Base-by-base conservation (phyloP, 108 stramenopile genomes). In the Cyclotella baltica region DNA sequence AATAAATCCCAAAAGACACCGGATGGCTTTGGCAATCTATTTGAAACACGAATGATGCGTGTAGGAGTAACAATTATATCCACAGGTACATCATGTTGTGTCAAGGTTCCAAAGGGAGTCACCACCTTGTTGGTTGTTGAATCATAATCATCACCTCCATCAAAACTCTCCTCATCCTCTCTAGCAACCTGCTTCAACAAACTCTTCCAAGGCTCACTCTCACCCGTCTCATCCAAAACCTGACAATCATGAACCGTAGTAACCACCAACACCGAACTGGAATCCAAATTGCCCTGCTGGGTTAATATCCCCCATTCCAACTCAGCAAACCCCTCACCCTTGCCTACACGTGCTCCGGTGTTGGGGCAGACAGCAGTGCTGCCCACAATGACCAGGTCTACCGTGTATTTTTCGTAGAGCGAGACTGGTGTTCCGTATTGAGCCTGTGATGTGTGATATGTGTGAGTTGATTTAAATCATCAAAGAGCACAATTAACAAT, bases 271-370 rank as follows among this genome's bases (percentile, higher is more conserved):
- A 77, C 81, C 11, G 72, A 86, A 0, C 30, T 28, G 4, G 88
- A 76, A 74, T 89, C 87, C 33, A 91, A 61, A 79, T 91, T 91
- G 6, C 88, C 88, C 77, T 86, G 85, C 19, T 80, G 72, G 4
- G 87, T 73, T 27, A 91, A 73, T 59, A 91, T 91, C 0, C 90
- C 90, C 90, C 90, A 91, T 72, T 91, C 90, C n/a, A 91, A 48
- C 70, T 91, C 90, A 22, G 90, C 90, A 69, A 91, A 91, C 1
- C 90, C 90, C 70, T 89, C 90, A 29, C 90, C 90, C 73, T 91
- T 91, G 0, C 90, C 90, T 8, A 91, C 90, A 19, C 90, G 72
- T 35, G 90, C 88, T 34, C 90, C 90, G n/a, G 87, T 88, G 48
- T 73, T 70, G 2, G 90, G 88, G 64, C 90, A 91, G 8, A 91